phyloP scores from a whole-genome alignment of 148 eudicot genomes.

The Fagopyrum esculentum region DNA sequence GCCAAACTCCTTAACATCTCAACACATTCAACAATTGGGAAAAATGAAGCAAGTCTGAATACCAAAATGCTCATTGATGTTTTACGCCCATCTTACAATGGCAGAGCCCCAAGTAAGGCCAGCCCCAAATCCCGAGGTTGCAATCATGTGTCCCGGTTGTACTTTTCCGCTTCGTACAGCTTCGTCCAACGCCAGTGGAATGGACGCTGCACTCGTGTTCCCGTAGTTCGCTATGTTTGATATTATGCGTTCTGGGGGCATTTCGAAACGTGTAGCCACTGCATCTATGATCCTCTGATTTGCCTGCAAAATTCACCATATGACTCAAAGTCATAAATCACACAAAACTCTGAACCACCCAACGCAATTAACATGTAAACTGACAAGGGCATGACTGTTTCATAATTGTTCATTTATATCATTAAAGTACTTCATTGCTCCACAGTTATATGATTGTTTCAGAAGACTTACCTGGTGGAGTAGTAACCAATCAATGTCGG shows the following conservation, averaged over 20 bases:
- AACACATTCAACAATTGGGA: background rate
- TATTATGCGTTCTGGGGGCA: constrained; percentile 72
- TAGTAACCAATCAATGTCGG: constrained; percentile 82
- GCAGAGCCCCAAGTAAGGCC: constrained; percentile 98
- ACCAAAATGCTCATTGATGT: background rate
- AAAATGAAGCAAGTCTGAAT: background rate
- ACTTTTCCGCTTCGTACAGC: constrained; percentile 84
- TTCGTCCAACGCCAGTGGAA: constrained; percentile 91
- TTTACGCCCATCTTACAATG: constrained; percentile 72
- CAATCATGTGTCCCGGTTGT: constrained; percentile 68
- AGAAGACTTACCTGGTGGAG: constrained; percentile 72
- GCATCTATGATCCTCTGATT: constrained; percentile 88
- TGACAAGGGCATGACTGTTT: too few species aligned
- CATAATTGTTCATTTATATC: background rate
- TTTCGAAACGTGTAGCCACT: constrained; percentile 57
- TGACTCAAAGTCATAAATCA: background rate
- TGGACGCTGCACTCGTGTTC: constrained; percentile 93
- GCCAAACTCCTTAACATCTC: background rate
- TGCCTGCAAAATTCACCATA: constrained; percentile 42
- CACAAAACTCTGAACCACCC: background rate
- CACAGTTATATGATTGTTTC: background rate
- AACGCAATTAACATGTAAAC: background rate
- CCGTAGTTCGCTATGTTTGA: constrained; percentile 90
- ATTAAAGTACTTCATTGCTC: too few species aligned
- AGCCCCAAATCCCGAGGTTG: constrained; percentile 91